Evolutionary conservation across 2,329 filamentous ascomycete genomes (phyloP).

Genomic region (Ascochyta viciae-villosae): DNA sequence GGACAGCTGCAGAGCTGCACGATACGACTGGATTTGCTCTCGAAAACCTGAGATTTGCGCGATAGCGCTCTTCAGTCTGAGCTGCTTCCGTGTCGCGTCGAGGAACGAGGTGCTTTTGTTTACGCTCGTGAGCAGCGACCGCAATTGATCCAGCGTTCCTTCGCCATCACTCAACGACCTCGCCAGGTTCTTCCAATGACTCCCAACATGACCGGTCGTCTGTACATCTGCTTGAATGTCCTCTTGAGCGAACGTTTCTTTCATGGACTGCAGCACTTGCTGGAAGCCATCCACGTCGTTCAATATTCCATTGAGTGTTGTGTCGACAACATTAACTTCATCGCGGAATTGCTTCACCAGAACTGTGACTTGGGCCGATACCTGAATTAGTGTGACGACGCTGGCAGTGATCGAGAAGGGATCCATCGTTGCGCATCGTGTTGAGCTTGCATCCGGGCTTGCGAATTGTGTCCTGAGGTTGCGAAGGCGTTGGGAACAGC

Average conservation of each 20-base stretch:
- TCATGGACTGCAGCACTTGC: constrained; percentile 31
- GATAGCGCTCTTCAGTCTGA: constrained; percentile 25
- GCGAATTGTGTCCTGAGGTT: not conserved
- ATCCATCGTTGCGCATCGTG: constrained; percentile 20
- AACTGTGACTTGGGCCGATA: constrained; percentile 24
- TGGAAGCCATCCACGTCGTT: constrained; percentile 30
- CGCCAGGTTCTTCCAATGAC: constrained; percentile 33
- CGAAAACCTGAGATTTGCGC: constrained; percentile 27
- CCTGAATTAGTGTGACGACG: constrained; percentile 26
- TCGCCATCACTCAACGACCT: constrained; percentile 30
- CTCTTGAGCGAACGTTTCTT: constrained; percentile 31
- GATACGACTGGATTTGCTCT: constrained; percentile 32
- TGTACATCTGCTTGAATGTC: constrained; percentile 25
- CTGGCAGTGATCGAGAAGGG: constrained; percentile 29
- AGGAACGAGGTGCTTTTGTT: constrained; percentile 28
- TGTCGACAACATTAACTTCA: constrained; percentile 27
- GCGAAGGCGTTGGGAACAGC: constrained; percentile 1
- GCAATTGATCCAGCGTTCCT: constrained; percentile 25
- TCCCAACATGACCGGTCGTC: constrained; percentile 29
- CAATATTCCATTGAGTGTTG: constrained; percentile 28
- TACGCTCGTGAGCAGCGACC: constrained; percentile 20
- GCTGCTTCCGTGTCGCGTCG: constrained; percentile 27
- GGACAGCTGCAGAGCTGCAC: constrained; percentile 30
- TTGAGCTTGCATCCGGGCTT: not conserved
- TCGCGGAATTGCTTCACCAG: constrained; percentile 30